phyloP scores from a whole-genome alignment of 306 rosid genomes.

The Canavalia gladiata region DNA sequence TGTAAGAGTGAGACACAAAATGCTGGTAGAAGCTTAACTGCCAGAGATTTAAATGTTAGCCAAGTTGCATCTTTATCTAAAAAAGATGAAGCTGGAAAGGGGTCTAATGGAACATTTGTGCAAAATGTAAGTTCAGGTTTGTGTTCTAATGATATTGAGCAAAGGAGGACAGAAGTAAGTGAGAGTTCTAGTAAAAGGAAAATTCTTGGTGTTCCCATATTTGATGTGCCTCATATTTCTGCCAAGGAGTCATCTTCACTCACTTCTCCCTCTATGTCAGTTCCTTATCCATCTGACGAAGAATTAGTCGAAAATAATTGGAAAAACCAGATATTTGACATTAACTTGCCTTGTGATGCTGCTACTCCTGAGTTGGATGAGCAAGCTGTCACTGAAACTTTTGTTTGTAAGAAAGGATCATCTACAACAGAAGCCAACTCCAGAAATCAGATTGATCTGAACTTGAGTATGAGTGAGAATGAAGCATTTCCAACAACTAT shows the following conservation, averaged over 20 bases:
- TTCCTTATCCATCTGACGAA: conserved; percentile 51
- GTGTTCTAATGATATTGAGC: conserved; percentile 59
- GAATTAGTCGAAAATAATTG: conserved; percentile 51
- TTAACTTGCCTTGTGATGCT: conserved; percentile 84
- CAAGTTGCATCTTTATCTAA: conserved; percentile 55
- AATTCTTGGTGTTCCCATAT: conserved; percentile 78
- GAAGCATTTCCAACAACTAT: conserved; percentile 61
- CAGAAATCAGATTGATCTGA: conserved; percentile 82
- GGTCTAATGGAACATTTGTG: conserved; percentile 48
- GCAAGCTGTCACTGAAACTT: conserved; percentile 47
- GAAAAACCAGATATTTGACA: conserved; percentile 62
- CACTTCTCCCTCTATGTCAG: conserved; percentile 53
- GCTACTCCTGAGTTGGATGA: conserved; percentile 59
- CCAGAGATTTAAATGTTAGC: conserved; percentile 53
- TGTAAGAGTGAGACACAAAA: conserved; percentile 61
- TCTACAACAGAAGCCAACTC: conserved; percentile 51
- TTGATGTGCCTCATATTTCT: conserved; percentile 60
- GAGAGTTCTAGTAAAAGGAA: conserved; percentile 55
- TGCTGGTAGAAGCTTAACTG: conserved; percentile 51
- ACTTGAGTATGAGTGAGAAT: conserved; percentile 74
- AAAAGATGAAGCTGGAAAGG: conserved; percentile 58
- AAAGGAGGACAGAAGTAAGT: conserved; percentile 55
- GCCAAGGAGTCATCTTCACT: conserved; percentile 65
- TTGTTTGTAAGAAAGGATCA: conserved; percentile 51
- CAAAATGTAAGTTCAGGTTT: conserved; percentile 58